Percentiles rank a stretch among this genome's conserved stretches.
phyloP scores from a whole-genome alignment of 805 yeast species.

The Kodamaea leandrae region DNA sequence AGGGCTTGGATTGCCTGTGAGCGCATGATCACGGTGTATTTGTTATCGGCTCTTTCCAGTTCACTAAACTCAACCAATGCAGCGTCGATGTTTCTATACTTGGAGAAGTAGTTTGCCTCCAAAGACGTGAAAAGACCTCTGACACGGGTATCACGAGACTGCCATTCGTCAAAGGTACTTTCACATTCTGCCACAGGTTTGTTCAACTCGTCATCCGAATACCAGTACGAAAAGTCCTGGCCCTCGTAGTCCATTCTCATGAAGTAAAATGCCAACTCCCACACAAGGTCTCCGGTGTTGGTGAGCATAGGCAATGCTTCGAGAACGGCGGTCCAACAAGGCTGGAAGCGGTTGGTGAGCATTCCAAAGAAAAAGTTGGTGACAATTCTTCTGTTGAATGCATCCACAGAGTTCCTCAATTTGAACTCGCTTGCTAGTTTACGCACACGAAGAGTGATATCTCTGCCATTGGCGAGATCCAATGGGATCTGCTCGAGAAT shows the following conservation, averaged over 20 bases:
- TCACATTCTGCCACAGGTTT: conserved; percentile 7
- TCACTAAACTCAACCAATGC: conserved; percentile 41
- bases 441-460: conserved; percentile 67
- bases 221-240: conserved; percentile 17
- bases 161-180: conserved; percentile 31
- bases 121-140: conserved; percentile 36
- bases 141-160: conserved; percentile 46
- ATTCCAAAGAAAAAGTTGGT: conserved; percentile 56
- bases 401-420: conserved; percentile 20
- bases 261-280: conserved; percentile 51
- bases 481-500: conserved; percentile 72
- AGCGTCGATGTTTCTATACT: conserved; percentile 31
- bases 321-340: conserved; percentile 76
- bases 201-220: background rate
- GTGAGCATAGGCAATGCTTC: conserved; percentile 54
- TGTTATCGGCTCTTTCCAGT: conserved; percentile 32
- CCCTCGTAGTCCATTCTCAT: conserved; percentile 19
- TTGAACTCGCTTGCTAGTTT: conserved; percentile 47
- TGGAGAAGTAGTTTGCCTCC: conserved; percentile 18
- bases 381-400: conserved; percentile 18
- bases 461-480: conserved; percentile 68
- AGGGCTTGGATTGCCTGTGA: conserved; percentile 58
- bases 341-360: conserved; percentile 72
- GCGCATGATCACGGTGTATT: conserved; percentile 48
- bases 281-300: conserved; percentile 41